phyloP scores from a whole-genome alignment of 768 basidiomycete genomes.

The Suillus spraguei region DNA sequence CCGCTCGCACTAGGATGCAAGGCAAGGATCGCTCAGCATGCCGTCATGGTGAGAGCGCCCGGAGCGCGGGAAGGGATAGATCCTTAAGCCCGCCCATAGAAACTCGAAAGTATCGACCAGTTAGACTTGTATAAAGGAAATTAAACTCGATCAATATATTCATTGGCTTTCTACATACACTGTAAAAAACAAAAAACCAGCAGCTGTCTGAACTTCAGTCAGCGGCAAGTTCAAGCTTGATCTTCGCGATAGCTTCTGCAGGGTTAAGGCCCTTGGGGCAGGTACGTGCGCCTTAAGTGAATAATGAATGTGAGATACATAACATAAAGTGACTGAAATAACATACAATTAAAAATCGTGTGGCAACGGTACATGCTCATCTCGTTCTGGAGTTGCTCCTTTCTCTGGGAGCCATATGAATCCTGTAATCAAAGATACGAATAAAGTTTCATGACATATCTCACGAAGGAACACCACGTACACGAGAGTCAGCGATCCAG shows the following conservation, averaged over 20 bases:
- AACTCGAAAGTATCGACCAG: too few relatives aligned
- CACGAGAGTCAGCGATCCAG: conserved; percentile 97
- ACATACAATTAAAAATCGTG: conserved; percentile 94
- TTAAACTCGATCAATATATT: too few relatives aligned
- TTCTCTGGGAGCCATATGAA: conserved; percentile 73
- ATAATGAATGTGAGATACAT: background rate
- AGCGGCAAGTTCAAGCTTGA: conserved; percentile 80
- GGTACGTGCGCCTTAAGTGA: conserved; percentile 73
- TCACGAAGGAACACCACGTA: conserved; percentile 37
- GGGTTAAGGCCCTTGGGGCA: conserved; percentile 98
- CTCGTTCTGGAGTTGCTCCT: conserved; percentile 93
- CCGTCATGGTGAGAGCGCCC: too few relatives aligned
- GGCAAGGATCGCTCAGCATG: too few relatives aligned
- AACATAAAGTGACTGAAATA: background rate
- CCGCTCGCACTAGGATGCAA: too few relatives aligned
- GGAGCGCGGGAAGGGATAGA: too few relatives aligned
- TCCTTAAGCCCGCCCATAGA: too few relatives aligned
- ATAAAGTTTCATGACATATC: background rate
- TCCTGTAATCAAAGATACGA: conserved; percentile 50
- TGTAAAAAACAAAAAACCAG: background rate
- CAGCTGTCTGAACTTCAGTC: background rate
- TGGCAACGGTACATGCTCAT: conserved; percentile 97
- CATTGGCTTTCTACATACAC: background rate
- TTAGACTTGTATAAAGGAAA: too few relatives aligned
- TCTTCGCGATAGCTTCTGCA: conserved; percentile 88